phyloP scores from a whole-genome alignment of 1,139 yeast genomes.

The Yarrowia galli region DNA sequence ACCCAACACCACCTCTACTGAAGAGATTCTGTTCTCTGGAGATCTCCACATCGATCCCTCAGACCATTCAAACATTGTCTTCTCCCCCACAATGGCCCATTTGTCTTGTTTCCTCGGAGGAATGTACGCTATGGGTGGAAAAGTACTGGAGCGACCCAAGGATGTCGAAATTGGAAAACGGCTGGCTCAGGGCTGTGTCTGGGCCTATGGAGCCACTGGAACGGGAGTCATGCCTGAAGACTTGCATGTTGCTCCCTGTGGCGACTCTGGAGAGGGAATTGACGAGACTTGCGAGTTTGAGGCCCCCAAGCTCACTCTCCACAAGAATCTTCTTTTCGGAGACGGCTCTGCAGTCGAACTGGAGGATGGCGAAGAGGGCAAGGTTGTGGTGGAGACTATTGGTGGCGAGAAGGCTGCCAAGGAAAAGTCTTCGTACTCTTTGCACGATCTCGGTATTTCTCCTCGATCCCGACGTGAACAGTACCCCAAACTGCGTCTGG shows the following conservation, averaged over 20 bases:
- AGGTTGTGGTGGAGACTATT: neutral
- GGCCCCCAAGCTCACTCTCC: neutral
- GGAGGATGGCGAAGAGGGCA: neutral
- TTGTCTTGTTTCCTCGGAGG: conserved; percentile 79
- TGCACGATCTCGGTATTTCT: conserved; percentile 14
- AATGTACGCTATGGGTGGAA: conserved; percentile 72
- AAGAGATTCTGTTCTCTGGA: conserved; percentile 58
- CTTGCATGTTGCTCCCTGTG: conserved; percentile 42
- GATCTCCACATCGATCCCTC: conserved; percentile 55
- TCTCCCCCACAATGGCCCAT: conserved; percentile 55
- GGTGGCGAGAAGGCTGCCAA: neutral
- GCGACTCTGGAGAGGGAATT: conserved; percentile 15
- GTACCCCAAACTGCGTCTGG: neutral
- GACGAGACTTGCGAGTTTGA: conserved; percentile 23
- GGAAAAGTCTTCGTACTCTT: neutral
- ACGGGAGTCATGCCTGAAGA: conserved; percentile 58
- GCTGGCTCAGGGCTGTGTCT: conserved; percentile 72
- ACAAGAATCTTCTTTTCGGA: neutral
- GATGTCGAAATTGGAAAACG: conserved; percentile 67
- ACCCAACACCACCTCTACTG: conserved; percentile 54
- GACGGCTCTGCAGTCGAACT: neutral
- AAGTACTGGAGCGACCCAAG: conserved; percentile 57
- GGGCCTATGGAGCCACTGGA: conserved; percentile 60
- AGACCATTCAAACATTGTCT: conserved; percentile 44
- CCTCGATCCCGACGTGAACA: conserved; percentile 9